Evolutionary conservation across 108 stramenopile genomes (phyloP), one percentile per base, ranked within the genome.

Genomic region (Nitzschia palea): DNA sequence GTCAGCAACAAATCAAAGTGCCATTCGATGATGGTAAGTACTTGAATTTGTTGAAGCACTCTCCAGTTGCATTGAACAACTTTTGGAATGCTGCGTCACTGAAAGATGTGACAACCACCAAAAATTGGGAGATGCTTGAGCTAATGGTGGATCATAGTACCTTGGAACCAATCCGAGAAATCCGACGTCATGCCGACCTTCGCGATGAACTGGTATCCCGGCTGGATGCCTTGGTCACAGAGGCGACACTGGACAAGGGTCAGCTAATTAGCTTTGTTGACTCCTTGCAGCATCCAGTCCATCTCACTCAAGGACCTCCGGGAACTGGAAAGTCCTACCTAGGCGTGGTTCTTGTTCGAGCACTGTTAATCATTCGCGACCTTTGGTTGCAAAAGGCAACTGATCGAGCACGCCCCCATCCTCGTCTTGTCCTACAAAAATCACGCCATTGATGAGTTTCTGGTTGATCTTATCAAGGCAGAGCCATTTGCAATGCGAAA

Each of bases 381-480:
- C 64, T 71, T 18, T 67, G 74, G 70, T 44, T 71, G 44, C 25
- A 67, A 47, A 40, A 64, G 45, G 61, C 62, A 45, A 54, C 29
- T 64, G 29, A 70, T 67, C 9, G 79, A 62, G 4, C 32, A 55
- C n/a, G 68, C 73, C 5, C 79, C 73, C 8, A 80, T 80, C 20
- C 74, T 80, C 52, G 74, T 76, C 23, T 59, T 80, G 6, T 72
- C 65, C 4, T 80, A 80, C 37, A 80, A 76, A 23, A 80, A 80
- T 50, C 79, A 80, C 42, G 74, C 74, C 26, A 70, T 70, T 34
- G 79, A 80, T 50, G 74, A 76, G 29, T 80, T 80, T 43, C 59
- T 76, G 4, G 17, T 25, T 36, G 79, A 80, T 43, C 44, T 80
- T 12, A 26, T 80, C 22, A 66, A 76, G 44, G 60, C 58, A 14